Evolutionary conservation across 2,329 filamentous ascomycete species (phyloP).

Genomic region (Epicoccum sorghinum): DNA sequence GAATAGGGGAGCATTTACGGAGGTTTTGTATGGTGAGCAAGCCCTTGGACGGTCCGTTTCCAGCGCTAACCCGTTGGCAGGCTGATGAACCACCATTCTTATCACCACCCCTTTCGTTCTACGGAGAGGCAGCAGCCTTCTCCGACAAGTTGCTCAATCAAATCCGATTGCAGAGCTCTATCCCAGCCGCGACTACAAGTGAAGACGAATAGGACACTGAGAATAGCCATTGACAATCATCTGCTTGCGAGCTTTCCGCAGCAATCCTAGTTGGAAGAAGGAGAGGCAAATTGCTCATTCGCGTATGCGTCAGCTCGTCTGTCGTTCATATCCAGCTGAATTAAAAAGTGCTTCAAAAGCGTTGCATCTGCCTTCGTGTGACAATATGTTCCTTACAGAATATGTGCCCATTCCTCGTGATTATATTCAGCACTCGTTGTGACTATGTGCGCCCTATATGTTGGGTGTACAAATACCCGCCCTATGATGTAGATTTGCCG

Average conservation of each 20-base stretch:
- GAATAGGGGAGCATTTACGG: slow-evolving; percentile 41
- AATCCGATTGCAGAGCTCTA: slow-evolving; percentile 25
- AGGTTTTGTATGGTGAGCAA: slow-evolving; percentile 45
- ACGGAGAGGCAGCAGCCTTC: slow-evolving; percentile 41
- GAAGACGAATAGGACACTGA: slow-evolving; percentile 18
- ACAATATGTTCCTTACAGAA: no score
- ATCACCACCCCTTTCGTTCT: slow-evolving; percentile 45
- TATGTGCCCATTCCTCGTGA: neutral
- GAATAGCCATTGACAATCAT: slow-evolving; percentile 36
- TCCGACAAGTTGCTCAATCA: slow-evolving; percentile 22
- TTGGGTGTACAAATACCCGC: slow-evolving; percentile 3
- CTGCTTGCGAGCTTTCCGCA: slow-evolving; percentile 35
- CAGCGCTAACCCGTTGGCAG: slow-evolving; percentile 16
- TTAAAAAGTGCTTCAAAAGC: slow-evolving; percentile 20
- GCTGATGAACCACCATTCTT: slow-evolving; percentile 46
- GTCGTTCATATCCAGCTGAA: slow-evolving; percentile 39
- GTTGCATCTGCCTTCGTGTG: no score
- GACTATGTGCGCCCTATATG: slow-evolving; percentile 3
- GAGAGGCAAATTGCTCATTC: slow-evolving; percentile 32
- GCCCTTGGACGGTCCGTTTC: no score
- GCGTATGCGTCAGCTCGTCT: slow-evolving; percentile 35
- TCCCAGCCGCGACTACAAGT: slow-evolving; percentile 21
- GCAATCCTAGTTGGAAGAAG: slow-evolving; percentile 29
- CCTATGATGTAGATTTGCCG: slow-evolving; percentile 9
- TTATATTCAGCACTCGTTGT: neutral